phyloP scores from a whole-genome alignment of 768 basidiomycete genomes.

The Leccinum broughii region DNA sequence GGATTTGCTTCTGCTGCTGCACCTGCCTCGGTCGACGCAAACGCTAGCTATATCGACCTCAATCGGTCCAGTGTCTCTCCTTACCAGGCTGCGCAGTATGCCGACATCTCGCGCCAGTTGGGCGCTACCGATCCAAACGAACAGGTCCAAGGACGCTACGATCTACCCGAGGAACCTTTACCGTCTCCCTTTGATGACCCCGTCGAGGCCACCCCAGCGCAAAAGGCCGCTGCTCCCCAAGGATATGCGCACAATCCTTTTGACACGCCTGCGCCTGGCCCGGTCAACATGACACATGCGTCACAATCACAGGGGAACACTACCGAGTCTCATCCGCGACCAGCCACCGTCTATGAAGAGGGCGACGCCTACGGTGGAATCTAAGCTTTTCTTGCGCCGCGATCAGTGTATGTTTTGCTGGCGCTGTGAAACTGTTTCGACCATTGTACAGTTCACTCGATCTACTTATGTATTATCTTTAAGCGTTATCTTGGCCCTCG shows the following conservation, averaged over 20 bases:
- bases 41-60: constrained; percentile 61
- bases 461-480: constrained; percentile 29
- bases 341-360: constrained; percentile 53
- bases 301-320: constrained; percentile 11
- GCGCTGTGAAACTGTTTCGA: constrained; percentile 11
- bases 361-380: constrained; percentile 74
- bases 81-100: constrained; percentile 74
- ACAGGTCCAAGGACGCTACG: constrained; percentile 14
- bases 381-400: constrained; percentile 31
- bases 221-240: constrained; percentile 38
- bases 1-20: constrained; percentile 11
- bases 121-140: constrained; percentile 33
- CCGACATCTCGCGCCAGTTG: constrained; percentile 62
- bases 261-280: constrained; percentile 10
- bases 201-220: neutral
- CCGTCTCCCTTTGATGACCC: constrained; percentile 34
- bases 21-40: constrained; percentile 19
- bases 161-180: constrained; percentile 24
- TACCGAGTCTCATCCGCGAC: constrained; percentile 36
- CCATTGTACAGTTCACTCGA: constrained; percentile 21
- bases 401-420: constrained; percentile 10
- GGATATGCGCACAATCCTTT: constrained; percentile 27
- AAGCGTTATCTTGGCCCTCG: constrained; percentile 1
- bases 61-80: constrained; percentile 70
- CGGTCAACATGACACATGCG: constrained; percentile 11